These are phyloP conservation scores for Limonium bicolor DNA, from an alignment of 148 eudicot species.

Conservation along the genomic window DNA sequence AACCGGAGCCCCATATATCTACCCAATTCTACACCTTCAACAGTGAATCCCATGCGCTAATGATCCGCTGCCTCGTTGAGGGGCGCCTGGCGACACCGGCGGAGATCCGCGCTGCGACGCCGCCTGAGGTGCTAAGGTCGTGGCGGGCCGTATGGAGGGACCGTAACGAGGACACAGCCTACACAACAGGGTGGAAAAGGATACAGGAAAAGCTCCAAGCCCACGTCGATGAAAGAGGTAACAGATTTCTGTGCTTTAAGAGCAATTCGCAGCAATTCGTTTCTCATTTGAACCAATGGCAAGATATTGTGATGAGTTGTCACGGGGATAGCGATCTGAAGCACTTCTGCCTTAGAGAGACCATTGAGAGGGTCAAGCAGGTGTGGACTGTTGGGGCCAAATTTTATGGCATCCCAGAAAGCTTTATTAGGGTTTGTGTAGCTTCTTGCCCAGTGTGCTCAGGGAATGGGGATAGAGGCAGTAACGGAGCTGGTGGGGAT, in stretches of 20 bases:
- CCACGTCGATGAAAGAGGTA: conserved; percentile 27
- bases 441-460: conserved; percentile 50
- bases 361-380: conserved; percentile 75
- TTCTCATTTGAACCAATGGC: conserved; percentile 77
- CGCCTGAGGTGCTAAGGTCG: conserved; percentile 40
- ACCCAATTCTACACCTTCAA: conserved; percentile 87
- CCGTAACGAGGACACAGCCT: conserved; percentile 89
- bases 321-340: conserved; percentile 55
- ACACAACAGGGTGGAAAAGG: conserved; percentile 83
- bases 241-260: conserved; percentile 58
- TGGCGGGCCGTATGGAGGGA: conserved; percentile 97
- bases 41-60: conserved; percentile 46
- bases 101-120: conserved; percentile 58
- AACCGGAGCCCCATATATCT: conserved; percentile 61
- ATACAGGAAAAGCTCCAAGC: conserved; percentile 80
- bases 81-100: conserved; percentile 43
- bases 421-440: conserved; percentile 71
- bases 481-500: conserved; percentile 14
- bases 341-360: conserved; percentile 71
- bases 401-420: conserved; percentile 91
- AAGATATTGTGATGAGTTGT: conserved; percentile 60
- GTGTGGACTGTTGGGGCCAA: conserved; percentile 95
- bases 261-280: conserved; percentile 61
- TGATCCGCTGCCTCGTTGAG: conserved; percentile 41
- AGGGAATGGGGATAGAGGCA: conserved; percentile 11